These are phyloP conservation scores for Coemansia sp. DNA, from an alignment of 192 early-diverging fungal genomes.

Conservation along the genomic window DNA sequence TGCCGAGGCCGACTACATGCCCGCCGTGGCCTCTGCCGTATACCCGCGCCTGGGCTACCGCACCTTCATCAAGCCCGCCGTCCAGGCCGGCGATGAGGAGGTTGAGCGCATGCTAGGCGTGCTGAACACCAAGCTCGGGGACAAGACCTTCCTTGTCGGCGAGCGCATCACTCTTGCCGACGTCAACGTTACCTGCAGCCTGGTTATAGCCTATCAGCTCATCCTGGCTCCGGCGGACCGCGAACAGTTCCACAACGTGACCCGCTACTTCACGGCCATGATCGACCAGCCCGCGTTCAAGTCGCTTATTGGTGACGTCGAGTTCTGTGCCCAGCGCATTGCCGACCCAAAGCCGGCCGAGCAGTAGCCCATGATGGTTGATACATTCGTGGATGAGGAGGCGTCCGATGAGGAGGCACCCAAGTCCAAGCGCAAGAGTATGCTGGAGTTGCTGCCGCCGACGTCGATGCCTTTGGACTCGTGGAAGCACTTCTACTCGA, in stretches of 20 bases:
- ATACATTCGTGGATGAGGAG: constrained; percentile 43
- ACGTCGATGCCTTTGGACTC: constrained; percentile 77
- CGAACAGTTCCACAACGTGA: constrained; percentile 75
- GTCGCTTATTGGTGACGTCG: constrained; percentile 66
- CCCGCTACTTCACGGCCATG: constrained; percentile 85
- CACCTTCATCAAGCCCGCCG: constrained; percentile 51
- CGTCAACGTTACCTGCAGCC: constrained; percentile 57
- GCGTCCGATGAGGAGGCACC: constrained; percentile 57
- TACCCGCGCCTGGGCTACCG: constrained; percentile 45
- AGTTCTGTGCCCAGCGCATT: constrained; percentile 56
- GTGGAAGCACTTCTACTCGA: constrained; percentile 96
- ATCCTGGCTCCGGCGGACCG: constrained; percentile 64
- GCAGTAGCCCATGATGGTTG: constrained; percentile 50
- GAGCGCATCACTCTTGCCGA: constrained; percentile 89
- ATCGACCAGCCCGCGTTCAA: constrained; percentile 79
- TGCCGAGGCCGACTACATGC: constrained; percentile 49
- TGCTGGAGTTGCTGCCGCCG: constrained; percentile 77
- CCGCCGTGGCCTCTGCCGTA: constrained; percentile 39
- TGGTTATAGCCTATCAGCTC: constrained; percentile 25
- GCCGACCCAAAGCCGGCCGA: constrained; percentile 50
- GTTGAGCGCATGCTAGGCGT: constrained; percentile 55
- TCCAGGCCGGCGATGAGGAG: constrained; percentile 65
- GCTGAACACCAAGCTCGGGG: constrained; percentile 71
- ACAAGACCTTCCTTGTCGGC: constrained; percentile 89
- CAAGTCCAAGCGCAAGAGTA: constrained; percentile 85